Conservation (phyloP, 192 early-diverging fungal genomes). For the Coemansia sp. region DNA sequence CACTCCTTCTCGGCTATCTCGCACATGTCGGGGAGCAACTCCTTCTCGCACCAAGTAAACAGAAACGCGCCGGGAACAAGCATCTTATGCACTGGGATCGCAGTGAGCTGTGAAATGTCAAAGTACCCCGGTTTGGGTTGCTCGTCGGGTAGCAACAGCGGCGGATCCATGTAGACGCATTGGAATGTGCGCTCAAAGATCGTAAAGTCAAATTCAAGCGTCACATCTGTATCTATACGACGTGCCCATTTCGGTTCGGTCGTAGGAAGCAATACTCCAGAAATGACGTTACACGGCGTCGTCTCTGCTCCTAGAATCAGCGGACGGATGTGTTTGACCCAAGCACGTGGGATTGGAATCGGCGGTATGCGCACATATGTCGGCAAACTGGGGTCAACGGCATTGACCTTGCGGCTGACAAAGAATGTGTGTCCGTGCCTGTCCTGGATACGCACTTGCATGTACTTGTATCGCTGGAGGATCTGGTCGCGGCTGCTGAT, state of each 20-base stretch:
- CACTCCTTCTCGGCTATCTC: conserved; percentile 66
- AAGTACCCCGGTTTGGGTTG: conserved; percentile 35
- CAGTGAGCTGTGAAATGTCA: conserved; percentile 27
- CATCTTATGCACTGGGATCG: conserved; percentile 57
- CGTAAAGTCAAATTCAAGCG: conserved; percentile 39
- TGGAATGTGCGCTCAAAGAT: conserved; percentile 72
- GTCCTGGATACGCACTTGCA: conserved; percentile 87
- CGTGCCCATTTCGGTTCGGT: conserved; percentile 33
- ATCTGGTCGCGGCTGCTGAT: conserved; percentile 65
- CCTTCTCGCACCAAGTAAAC: conserved; percentile 95
- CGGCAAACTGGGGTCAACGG: conserved; percentile 80
- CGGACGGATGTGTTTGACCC: conserved; percentile 77
- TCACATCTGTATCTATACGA: conserved; percentile 28
- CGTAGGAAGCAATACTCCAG: conserved; percentile 43
- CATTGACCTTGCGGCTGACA: conserved; percentile 80
- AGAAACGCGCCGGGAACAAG: conserved; percentile 81
- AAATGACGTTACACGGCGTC: conserved; percentile 28
- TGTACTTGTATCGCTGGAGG: conserved; percentile 79
- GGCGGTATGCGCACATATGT: conserved; percentile 89
- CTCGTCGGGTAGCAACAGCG: conserved; percentile 60
- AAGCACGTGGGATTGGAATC: conserved; percentile 79
- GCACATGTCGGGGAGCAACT: conserved; percentile 81
- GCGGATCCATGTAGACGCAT: conserved; percentile 90
- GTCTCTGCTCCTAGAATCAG: conserved; percentile 38
- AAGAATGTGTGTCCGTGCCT: conserved; percentile 81